These are phyloP conservation scores for Tremellales sp. DNA, from an alignment of 1,284 basidiomycete species.

Conservation along the genomic window DNA sequence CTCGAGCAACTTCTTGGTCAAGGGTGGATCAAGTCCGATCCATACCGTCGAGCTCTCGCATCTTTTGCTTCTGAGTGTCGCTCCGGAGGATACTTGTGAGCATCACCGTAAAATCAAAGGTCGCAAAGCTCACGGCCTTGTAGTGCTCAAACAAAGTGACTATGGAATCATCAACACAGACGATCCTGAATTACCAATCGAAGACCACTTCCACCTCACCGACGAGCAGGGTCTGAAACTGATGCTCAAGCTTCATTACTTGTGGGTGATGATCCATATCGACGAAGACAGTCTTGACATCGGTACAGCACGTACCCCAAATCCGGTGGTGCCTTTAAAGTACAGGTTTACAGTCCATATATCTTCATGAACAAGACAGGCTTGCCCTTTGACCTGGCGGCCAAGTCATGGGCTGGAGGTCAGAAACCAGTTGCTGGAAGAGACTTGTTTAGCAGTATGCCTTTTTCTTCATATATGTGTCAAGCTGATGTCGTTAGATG, in stretches of 20 bases:
- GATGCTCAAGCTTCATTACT: conserved; percentile 79
- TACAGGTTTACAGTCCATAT: conserved; percentile 93
- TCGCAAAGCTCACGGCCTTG: too few relatives aligned
- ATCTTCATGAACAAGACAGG: conserved; percentile 92
- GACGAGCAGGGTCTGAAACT: conserved; percentile 77
- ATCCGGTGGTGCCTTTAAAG: conserved; percentile 96
- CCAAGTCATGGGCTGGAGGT: conserved; percentile 67
- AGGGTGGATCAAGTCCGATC: conserved; percentile 93
- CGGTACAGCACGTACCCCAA: conserved; percentile 70
- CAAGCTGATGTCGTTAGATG: conserved; percentile 50
- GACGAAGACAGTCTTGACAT: conserved; percentile 5
- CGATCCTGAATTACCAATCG: conserved; percentile 60
- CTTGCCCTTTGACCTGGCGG: conserved; percentile 73
- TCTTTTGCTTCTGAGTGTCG: conserved; percentile 84
- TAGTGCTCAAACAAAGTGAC: conserved; percentile 93
- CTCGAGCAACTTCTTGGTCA: conserved; percentile 79
- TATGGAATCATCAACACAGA: conserved; percentile 98
- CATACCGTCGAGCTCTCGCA: conserved; percentile 96
- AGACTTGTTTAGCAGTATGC: conserved; percentile 43
- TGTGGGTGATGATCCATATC: conserved; percentile 54
- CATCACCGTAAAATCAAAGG: conserved; percentile 1
- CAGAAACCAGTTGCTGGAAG: conserved; percentile 85
- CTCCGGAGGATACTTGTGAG: conserved; percentile 82
- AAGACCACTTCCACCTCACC: conserved; percentile 55
- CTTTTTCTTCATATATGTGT: not conserved